These are phyloP conservation scores for Naganishia sp. DNA, from an alignment of 1,284 basidiomycete genomes.

Conservation along the genomic window DNA sequence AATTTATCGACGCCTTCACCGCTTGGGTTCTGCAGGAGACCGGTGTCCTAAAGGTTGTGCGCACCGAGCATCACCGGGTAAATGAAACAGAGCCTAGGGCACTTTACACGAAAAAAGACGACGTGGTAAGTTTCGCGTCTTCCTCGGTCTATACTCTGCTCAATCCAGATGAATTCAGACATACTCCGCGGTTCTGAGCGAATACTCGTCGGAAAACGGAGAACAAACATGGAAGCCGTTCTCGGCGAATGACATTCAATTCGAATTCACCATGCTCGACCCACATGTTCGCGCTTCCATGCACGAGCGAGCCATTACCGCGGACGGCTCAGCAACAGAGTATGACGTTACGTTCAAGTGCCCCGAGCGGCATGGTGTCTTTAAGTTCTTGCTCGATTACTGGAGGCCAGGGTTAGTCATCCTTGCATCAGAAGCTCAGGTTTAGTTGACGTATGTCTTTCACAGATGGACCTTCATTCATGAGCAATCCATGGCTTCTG, in stretches of 20 bases:
- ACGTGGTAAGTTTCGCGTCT: slow-evolving; percentile 62
- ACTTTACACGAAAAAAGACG: slow-evolving; percentile 83
- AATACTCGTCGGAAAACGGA: slow-evolving; percentile 42
- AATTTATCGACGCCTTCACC: slow-evolving; percentile 71
- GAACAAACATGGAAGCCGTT: slow-evolving; percentile 67
- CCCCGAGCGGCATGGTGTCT: slow-evolving; percentile 95
- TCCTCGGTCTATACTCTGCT: slow-evolving; percentile 6
- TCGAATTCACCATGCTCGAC: slow-evolving; percentile 98
- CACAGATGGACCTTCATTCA: slow-evolving; percentile 70
- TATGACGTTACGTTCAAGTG: slow-evolving; percentile 79
- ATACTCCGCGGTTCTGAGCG: slow-evolving; percentile 63
- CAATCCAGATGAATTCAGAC: slow-evolving; percentile 57
- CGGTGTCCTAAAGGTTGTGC: slow-evolving; percentile 75
- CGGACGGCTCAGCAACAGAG: slow-evolving; percentile 46
- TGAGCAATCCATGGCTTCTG: slow-evolving; percentile 73
- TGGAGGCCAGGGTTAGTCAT: slow-evolving; percentile 75
- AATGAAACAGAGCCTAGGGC: slow-evolving; percentile 55
- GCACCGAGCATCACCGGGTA: slow-evolving; percentile 70
- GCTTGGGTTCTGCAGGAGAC: slow-evolving; percentile 91
- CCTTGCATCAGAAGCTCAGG: background rate
- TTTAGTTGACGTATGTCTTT: background rate
- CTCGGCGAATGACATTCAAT: slow-evolving; percentile 73
- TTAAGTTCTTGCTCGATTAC: slow-evolving; percentile 89
- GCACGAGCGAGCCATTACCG: slow-evolving; percentile 38
- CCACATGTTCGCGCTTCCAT: slow-evolving; percentile 82